Percentiles rank a stretch among this genome's conserved stretches.
Conservation (phyloP, 73 alveolate genomes). For the Tetrahymena borealis region DNA sequence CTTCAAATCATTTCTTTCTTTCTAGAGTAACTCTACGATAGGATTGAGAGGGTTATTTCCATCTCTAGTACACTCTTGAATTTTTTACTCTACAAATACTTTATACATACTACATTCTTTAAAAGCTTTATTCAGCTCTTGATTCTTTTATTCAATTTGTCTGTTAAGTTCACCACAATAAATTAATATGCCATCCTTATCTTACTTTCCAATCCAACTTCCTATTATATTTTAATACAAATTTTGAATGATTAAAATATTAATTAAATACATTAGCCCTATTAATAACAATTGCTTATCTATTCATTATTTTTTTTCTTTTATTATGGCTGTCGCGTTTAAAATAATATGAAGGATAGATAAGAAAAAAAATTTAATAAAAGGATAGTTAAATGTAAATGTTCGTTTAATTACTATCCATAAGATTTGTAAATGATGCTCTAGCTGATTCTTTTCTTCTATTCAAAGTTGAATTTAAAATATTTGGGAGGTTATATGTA, state of each 20-base stretch:
- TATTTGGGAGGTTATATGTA: neutral
- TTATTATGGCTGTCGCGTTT: too few species aligned
- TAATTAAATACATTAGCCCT: too few species aligned
- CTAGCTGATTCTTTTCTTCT: neutral
- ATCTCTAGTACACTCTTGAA: neutral
- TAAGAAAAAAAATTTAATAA: neutral
- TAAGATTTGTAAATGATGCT: neutral
- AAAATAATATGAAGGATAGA: neutral
- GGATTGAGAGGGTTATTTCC: neutral
- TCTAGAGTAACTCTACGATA: neutral
- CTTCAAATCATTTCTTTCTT: neutral
- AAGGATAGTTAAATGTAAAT: neutral
- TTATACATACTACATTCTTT: neutral
- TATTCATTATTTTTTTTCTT: too few species aligned
- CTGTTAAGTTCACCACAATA: neutral
- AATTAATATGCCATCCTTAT: neutral
- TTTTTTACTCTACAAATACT: neutral
- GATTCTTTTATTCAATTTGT: neutral
- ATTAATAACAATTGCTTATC: too few species aligned
- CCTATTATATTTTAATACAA: too few species aligned
- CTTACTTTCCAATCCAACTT: neutral
- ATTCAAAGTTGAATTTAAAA: neutral
- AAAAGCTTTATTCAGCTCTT: neutral
- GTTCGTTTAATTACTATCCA: neutral
- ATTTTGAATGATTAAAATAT: too few species aligned